A percentile compares a stretch with the other conserved stretches of the same genome.
Evolutionary conservation across 768 basidiomycete species (phyloP).

Genomic region (Psilocybe cubensis): DNA sequence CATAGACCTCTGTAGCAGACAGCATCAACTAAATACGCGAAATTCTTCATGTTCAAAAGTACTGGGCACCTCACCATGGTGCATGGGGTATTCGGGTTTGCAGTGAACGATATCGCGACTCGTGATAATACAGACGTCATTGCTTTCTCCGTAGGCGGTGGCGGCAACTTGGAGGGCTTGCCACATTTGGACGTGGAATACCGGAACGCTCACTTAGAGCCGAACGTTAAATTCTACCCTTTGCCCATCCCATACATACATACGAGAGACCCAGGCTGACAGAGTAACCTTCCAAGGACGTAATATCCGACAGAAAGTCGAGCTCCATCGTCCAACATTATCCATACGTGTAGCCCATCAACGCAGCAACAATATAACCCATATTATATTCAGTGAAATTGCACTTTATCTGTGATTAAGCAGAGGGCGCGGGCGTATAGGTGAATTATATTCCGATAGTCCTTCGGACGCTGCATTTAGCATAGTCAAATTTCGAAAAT

Average conservation of each 20-base stretch:
- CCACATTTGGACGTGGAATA: slow-evolving; percentile 19
- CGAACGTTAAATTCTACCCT: slow-evolving; percentile 12
- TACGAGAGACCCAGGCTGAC: slow-evolving; percentile 5
- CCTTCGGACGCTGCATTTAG: neutral
- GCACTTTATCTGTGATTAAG: too few species aligned
- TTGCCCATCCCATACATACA: slow-evolving; percentile 7
- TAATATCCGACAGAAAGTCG: slow-evolving; percentile 22
- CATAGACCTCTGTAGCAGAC: slow-evolving; percentile 9
- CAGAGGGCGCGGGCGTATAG: neutral
- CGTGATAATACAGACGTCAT: slow-evolving; percentile 17
- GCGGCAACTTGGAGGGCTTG: slow-evolving; percentile 4
- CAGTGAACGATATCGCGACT: slow-evolving; percentile 6
- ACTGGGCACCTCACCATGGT: neutral
- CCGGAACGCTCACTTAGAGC: slow-evolving; percentile 23
- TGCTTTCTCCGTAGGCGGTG: slow-evolving; percentile 9
- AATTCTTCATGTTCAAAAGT: too few species aligned
- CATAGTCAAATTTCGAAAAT: neutral
- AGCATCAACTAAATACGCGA: too few species aligned
- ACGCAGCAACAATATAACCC: neutral
- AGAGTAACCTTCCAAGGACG: slow-evolving; percentile 12
- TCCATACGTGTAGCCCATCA: neutral
- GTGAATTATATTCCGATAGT: neutral
- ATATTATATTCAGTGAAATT: too few species aligned
- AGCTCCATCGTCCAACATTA: slow-evolving; percentile 15
- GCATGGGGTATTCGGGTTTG: slow-evolving; percentile 13